These are phyloP conservation scores for Botrytis squamosa DNA, from an alignment of 2,329 filamentous ascomycete genomes.

Conservation along the genomic window DNA sequence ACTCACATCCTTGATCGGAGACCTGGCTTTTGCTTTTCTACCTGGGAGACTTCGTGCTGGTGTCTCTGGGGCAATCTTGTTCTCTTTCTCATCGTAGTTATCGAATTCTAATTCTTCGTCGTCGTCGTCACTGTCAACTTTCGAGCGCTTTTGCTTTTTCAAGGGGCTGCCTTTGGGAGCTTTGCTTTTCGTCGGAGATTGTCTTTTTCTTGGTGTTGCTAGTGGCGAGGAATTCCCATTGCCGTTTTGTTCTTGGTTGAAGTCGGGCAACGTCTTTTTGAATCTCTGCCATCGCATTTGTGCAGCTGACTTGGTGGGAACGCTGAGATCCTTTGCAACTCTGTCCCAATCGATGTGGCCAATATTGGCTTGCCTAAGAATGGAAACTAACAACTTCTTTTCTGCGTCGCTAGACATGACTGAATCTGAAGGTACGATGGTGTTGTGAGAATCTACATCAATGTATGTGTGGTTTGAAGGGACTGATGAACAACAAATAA, in stretches of 20 bases:
- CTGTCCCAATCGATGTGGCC: conserved; percentile 1
- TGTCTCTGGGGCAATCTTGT: background rate
- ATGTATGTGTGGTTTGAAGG: background rate
- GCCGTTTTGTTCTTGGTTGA: background rate
- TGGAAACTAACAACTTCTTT: conserved; percentile 7
- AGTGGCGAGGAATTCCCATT: background rate
- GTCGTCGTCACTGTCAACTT: background rate
- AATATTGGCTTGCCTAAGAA: background rate
- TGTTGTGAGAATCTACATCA: background rate
- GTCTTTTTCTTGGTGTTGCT: conserved; percentile 12
- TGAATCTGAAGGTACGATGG: background rate
- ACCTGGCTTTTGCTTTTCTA: conserved; percentile 3
- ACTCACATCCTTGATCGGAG: conserved; percentile 16
- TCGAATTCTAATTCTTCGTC: background rate
- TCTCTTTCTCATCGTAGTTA: background rate
- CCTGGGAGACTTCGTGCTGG: conserved; percentile 13
- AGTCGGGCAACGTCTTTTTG: background rate
- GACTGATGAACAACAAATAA: background rate
- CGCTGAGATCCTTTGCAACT: conserved; percentile 3
- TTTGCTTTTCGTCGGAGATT: conserved; percentile 12
- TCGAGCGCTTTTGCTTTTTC: conserved; percentile 15
- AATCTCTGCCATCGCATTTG: conserved; percentile 4
- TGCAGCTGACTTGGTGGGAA: conserved; percentile 3
- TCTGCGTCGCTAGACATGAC: conserved; percentile 1
- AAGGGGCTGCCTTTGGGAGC: background rate